Evolutionary conservation across 345 rosid genomes (phyloP), one percentile per base, ranked within the genome.

Genomic region (Gossypium longicalyx): DNA sequence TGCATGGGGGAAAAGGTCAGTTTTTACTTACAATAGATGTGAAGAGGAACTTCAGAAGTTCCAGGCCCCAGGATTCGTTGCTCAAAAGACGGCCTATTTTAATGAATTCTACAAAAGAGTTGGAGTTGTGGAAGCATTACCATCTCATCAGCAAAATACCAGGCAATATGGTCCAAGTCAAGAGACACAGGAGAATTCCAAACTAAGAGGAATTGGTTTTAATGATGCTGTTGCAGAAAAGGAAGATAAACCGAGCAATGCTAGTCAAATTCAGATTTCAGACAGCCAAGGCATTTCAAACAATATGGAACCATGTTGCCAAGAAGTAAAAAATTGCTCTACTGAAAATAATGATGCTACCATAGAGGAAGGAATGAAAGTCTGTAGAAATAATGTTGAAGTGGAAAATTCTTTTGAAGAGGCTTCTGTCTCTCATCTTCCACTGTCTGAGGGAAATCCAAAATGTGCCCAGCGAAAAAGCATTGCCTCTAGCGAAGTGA

Each of bases 61-160:
- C 68, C 41, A 41, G 68, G 47, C 67, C 67, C 23, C 12, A 9
- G 67, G 67, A 63, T 10, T 41, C 17, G 48, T 63, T 63, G 67
- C 67, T n/a, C 67, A 63, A 38, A 63, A 63, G 67, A 63, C 38
- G 25, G 49, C 68, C 49, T 64, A 38, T 10, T 64, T 64, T n/a
- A 23, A 64, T 9, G 25, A 64, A 38, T 38, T 17, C 49, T 64
- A 38, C 49, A 64, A n/a, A 17, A 17, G n/a, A 38, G n/a, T 61
- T 61, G 10, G 68, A 64, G 22, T 44, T n/a, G 20, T 41, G 68
- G 41, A 64, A 60, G 65, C 17, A 60, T 60, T 27, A 27, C n/a
- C 65, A 13, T 19, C 41, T 27, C n/a, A 60, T 60, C 43, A 60
- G 65, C 19, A 60, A 13, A 2, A 60, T 10, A 58, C 62, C 62